A percentile compares a stretch with the other conserved stretches of the same genome.
Evolutionary conservation across 1,139 yeast genomes (phyloP).

Genomic region (Candida sp.): DNA sequence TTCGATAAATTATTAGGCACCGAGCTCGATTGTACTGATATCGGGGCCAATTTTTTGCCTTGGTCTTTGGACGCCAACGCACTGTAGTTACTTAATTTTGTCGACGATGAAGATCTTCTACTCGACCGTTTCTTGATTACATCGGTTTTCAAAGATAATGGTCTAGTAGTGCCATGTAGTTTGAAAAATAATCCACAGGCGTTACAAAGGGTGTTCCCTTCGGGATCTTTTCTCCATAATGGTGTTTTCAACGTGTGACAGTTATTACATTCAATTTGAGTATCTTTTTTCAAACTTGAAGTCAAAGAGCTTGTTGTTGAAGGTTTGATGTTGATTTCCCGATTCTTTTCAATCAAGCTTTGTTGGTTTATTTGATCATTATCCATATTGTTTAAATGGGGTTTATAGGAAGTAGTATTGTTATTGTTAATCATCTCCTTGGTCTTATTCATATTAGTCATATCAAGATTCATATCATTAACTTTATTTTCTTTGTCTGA

Average conservation of each 20-base stretch:
- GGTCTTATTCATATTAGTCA: not conserved
- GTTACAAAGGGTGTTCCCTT: slow-evolving; percentile 55
- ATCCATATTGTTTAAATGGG: slow-evolving; percentile 1
- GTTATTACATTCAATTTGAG: slow-evolving; percentile 22
- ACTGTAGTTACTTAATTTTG: not conserved
- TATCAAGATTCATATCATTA: not conserved
- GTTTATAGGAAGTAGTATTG: not conserved
- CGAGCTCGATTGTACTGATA: not conserved
- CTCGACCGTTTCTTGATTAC: slow-evolving; percentile 53
- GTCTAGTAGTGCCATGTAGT: slow-evolving; percentile 57
- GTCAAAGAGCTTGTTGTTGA: slow-evolving; percentile 3
- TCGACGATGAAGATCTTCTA: slow-evolving; percentile 20
- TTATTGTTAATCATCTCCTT: not conserved
- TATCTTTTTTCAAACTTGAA: slow-evolving; percentile 4
- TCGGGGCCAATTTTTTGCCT: not conserved
- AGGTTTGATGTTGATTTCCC: not conserved
- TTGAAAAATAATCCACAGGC: slow-evolving; percentile 60
- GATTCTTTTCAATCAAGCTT: not conserved
- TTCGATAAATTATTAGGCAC: slow-evolving; percentile 5
- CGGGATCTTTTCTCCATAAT: slow-evolving; percentile 55
- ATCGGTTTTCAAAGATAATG: slow-evolving; percentile 54
- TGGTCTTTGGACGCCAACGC: not conserved
- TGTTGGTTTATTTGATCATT: slow-evolving; percentile 1
- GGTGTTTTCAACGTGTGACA: slow-evolving; percentile 59
- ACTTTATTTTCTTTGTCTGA: not conserved